Evolutionary conservation across 371 early-diverging fungal species (phyloP).

Genomic region (Circinella umbellata): DNA sequence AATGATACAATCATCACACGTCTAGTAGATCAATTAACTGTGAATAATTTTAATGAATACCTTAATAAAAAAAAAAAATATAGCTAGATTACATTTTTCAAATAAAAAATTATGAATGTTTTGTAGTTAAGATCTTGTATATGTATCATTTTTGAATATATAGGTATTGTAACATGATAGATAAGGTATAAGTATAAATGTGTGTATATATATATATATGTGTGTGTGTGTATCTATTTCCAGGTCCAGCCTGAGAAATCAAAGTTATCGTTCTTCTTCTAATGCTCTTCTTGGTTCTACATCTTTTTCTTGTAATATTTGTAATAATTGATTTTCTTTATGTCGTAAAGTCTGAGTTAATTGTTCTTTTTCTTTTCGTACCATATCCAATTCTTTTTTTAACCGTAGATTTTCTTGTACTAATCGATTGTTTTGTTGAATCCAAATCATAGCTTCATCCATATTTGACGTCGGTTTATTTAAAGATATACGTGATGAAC

Average conservation of each 20-base stretch:
- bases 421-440: constrained; percentile 24
- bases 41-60: too few relatives aligned
- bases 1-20: too few relatives aligned
- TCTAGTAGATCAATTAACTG: too few relatives aligned
- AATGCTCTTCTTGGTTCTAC: background rate
- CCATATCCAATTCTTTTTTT: constrained; percentile 12
- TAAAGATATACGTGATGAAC: background rate
- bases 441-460: constrained; percentile 26
- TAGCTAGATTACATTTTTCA: too few relatives aligned
- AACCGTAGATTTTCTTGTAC: constrained; percentile 22
- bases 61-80: too few relatives aligned
- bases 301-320: background rate
- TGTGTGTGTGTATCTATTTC: too few relatives aligned
- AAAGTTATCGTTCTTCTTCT: constrained; percentile 4
- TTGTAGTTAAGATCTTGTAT: too few relatives aligned
- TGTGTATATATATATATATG: too few relatives aligned
- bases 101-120: too few relatives aligned
- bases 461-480: constrained; percentile 12
- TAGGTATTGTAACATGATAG: too few relatives aligned
- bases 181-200: too few relatives aligned
- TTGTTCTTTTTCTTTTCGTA: background rate
- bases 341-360: constrained; percentile 5
- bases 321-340: constrained; percentile 7
- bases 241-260: background rate
- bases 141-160: too few relatives aligned